phyloP scores from a whole-genome alignment of 2,329 filamentous ascomycete species.

The Botrytis cinerea region DNA sequence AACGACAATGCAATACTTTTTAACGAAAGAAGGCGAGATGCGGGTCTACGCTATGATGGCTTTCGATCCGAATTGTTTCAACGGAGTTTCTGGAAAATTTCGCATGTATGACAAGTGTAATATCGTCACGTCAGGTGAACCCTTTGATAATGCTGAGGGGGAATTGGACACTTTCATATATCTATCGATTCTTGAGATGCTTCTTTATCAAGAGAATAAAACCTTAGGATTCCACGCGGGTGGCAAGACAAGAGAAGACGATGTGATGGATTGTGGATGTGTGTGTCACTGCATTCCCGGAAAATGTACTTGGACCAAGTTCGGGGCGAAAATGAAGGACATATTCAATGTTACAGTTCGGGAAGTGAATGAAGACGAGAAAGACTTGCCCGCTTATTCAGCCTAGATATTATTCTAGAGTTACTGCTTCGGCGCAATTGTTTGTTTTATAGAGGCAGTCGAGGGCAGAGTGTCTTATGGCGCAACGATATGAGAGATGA shows the following conservation, averaged over 20 bases:
- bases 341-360: not conserved
- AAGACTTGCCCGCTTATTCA: not conserved
- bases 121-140: not conserved
- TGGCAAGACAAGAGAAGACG: not conserved
- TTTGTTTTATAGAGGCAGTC: not conserved
- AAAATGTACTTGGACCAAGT: not conserved
- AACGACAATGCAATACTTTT: not conserved
- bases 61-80: not conserved
- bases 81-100: not conserved
- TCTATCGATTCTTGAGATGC: not conserved
- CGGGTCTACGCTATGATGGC: not conserved
- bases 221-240: not conserved
- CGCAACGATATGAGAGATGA: not conserved
- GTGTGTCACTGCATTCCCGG: slow-evolving; percentile 2
- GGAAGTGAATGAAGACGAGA: not conserved
- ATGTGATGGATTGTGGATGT: not conserved
- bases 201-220: not conserved
- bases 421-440: not conserved
- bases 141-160: not conserved
- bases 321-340: not conserved
- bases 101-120: not conserved
- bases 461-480: not conserved
- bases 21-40: not conserved
- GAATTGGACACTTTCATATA: not conserved
- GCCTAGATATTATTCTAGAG: not conserved